Conservation (phyloP, 495 filamentous ascomycete species). For the Annulohypoxylon bovei region DNA sequence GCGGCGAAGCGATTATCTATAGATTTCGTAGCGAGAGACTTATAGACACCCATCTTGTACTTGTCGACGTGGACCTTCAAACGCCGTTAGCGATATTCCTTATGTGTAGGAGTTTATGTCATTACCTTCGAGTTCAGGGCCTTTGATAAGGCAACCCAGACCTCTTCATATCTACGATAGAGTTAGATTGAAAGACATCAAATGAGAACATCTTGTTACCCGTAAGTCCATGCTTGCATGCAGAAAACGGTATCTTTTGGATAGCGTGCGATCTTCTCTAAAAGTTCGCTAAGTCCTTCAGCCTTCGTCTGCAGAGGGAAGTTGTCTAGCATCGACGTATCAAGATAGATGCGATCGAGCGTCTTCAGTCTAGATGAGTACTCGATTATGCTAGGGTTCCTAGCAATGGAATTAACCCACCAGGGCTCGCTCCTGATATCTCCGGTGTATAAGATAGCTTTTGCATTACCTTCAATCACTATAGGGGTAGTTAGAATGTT, state of each 20-base stretch:
- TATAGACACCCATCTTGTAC: constrained; percentile 81
- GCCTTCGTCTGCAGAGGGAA: constrained; percentile 65
- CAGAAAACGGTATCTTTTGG: constrained; percentile 82
- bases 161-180: constrained; percentile 73
- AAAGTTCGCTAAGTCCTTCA: constrained; percentile 77
- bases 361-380: constrained; percentile 73
- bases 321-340: constrained; percentile 77
- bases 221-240: constrained; percentile 92
- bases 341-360: constrained; percentile 85
- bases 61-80: constrained; percentile 79
- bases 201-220: constrained; percentile 58
- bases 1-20: constrained; percentile 43
- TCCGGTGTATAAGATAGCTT: constrained; percentile 89
- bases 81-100: constrained; percentile 9
- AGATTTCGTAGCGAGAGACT: constrained; percentile 63
- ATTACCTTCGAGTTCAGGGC: constrained; percentile 71
- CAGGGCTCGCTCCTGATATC: constrained; percentile 80
- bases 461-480: constrained; percentile 80
- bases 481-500: neutral
- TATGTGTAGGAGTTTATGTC: neutral
- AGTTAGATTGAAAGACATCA: neutral
- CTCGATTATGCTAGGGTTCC: constrained; percentile 78
- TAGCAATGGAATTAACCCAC: constrained; percentile 65
- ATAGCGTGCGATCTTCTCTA: constrained; percentile 74
- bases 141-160: constrained; percentile 84